Evolutionary conservation across 257 asterid genomes (phyloP).

Genomic region (Leptodermis oblonga): DNA sequence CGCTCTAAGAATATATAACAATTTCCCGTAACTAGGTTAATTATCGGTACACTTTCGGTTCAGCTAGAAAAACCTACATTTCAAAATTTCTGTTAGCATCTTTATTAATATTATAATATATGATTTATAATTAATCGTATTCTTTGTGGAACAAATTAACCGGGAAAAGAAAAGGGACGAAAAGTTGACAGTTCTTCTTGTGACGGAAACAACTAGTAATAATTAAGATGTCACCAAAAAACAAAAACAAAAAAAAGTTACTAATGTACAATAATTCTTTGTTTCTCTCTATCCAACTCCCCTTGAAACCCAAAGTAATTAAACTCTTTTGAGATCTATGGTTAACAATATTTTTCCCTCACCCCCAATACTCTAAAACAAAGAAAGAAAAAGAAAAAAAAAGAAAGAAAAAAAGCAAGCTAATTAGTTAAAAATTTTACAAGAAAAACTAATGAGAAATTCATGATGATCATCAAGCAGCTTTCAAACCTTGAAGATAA

Average conservation of each 20-base stretch:
- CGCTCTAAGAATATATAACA: too few species aligned
- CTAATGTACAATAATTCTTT: conserved; percentile 11
- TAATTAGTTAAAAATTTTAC: neutral
- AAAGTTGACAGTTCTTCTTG: neutral
- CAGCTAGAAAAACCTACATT: too few species aligned
- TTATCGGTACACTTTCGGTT: too few species aligned
- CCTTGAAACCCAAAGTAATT: neutral
- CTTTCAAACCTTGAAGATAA: conserved; percentile 52
- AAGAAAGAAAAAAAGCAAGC: conserved; percentile 1
- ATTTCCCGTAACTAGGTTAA: too few species aligned
- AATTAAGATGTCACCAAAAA: neutral
- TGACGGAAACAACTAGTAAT: neutral
- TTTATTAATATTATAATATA: too few species aligned
- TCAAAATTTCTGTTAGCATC: too few species aligned
- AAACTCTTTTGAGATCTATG: conserved; percentile 1
- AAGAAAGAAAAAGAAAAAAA: neutral
- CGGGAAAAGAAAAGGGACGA: too few species aligned
- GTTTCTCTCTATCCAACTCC: conserved; percentile 6
- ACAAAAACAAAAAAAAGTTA: neutral
- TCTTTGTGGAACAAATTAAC: too few species aligned
- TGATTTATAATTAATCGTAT: too few species aligned
- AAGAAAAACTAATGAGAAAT: neutral
- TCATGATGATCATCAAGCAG: neutral
- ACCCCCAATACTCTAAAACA: conserved; percentile 15
- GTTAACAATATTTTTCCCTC: conserved; percentile 20